Conservation (phyloP, 2,329 filamentous ascomycete species). For the Thelonectria olida region DNA sequence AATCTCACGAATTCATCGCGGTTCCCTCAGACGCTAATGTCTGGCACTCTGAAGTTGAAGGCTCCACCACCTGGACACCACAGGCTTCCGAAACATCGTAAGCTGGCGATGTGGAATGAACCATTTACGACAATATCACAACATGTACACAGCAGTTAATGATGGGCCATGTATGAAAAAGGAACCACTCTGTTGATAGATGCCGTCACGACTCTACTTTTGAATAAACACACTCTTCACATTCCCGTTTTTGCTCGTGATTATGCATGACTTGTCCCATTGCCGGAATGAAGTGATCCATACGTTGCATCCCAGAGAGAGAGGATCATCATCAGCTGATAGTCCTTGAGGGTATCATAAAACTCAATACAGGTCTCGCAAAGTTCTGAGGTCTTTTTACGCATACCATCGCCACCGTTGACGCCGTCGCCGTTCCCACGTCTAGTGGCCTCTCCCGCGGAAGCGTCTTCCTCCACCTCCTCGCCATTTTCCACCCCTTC, state of each 20-base stretch:
- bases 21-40: constrained; percentile 55
- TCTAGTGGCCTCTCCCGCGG: constrained; percentile 46
- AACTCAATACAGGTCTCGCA: no score
- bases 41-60: constrained; percentile 52
- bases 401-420: no score
- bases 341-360: constrained; percentile 18
- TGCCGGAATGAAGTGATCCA: no score
- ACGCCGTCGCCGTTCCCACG: no score
- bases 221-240: constrained; percentile 13
- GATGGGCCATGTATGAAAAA: constrained; percentile 37
- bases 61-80: constrained; percentile 58
- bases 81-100: constrained; percentile 37
- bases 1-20: constrained; percentile 59
- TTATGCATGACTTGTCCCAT: background rate
- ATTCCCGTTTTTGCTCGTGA: background rate
- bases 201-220: constrained; percentile 42
- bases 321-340: no score
- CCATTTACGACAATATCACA: constrained; percentile 22
- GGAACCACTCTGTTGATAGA: constrained; percentile 41
- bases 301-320: no score
- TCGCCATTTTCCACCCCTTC: constrained; percentile 51
- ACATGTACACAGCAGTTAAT: constrained; percentile 33
- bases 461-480: constrained; percentile 47
- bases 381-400: no score
- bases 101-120: constrained; percentile 20